Evolutionary conservation across 495 filamentous ascomycete genomes (phyloP).

Genomic region (Penicillium waksmanii): DNA sequence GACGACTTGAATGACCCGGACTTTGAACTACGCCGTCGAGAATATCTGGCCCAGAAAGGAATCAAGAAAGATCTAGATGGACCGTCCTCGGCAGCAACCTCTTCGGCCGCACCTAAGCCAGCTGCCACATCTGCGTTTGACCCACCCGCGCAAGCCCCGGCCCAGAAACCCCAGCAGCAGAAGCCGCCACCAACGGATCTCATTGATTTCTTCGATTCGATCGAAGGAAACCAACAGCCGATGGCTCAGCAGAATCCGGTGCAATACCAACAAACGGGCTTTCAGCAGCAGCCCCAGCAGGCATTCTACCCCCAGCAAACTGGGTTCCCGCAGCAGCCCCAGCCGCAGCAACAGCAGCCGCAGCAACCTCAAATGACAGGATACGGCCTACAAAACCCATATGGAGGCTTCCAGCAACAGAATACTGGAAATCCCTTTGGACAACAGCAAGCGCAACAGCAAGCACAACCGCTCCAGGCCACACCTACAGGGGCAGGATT

Average conservation of each 20-base stretch:
- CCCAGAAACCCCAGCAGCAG: conserved; percentile 27
- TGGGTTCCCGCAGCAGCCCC: conserved; percentile 32
- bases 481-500: conserved; percentile 82
- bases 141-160: conserved; percentile 15
- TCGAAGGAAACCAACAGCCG: conserved; percentile 86
- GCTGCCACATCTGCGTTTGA: conserved; percentile 27
- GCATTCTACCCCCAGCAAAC: conserved; percentile 21
- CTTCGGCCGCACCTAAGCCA: conserved; percentile 20
- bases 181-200: conserved; percentile 75
- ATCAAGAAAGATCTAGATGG: conserved; percentile 45
- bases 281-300: conserved; percentile 35
- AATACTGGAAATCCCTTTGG: conserved; percentile 58
- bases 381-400: conserved; percentile 23
- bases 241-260: conserved; percentile 49
- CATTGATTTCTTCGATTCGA: conserved; percentile 98
- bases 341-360: conserved; percentile 42
- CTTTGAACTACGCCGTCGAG: conserved; percentile 90
- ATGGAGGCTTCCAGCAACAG: conserved; percentile 50
- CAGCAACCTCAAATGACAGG: conserved; percentile 45
- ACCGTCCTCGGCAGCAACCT: conserved; percentile 15
- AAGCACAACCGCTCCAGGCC: conserved; percentile 56
- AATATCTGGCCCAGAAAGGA: conserved; percentile 85
- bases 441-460: conserved; percentile 49
- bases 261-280: conserved; percentile 55
- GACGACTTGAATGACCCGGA: conserved; percentile 96